These are phyloP conservation scores for Debaryomycetaceae sp. DNA, from an alignment of 1,139 yeast genomes.

Conservation along the genomic window DNA sequence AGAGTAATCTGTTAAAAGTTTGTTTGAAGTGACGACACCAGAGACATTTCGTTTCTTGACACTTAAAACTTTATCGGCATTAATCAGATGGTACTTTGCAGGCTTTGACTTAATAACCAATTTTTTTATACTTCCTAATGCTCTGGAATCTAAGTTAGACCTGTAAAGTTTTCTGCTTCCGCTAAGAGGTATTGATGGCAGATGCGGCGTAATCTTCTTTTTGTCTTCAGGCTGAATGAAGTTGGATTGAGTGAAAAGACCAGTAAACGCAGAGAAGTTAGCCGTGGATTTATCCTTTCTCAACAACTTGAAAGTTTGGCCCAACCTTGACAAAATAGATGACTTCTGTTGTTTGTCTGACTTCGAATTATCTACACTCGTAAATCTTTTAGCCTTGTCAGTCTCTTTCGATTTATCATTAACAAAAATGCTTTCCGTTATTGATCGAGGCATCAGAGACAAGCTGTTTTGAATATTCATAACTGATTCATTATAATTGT, in stretches of 20 bases:
- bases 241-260: slow-evolving; percentile 24
- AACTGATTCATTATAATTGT: slow-evolving; percentile 23
- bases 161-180: slow-evolving; percentile 12
- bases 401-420: slow-evolving; percentile 12
- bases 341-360: slow-evolving; percentile 13
- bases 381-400: slow-evolving; percentile 18
- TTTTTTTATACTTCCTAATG: slow-evolving; percentile 26
- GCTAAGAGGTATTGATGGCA: slow-evolving; percentile 11
- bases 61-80: slow-evolving; percentile 41
- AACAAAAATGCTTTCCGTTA: slow-evolving; percentile 31
- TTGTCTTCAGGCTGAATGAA: slow-evolving; percentile 15
- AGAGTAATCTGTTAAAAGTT: slow-evolving; percentile 12
- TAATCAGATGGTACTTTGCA: slow-evolving; percentile 39
- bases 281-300: slow-evolving; percentile 14
- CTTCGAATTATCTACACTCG: slow-evolving; percentile 9
- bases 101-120: slow-evolving; percentile 43
- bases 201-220: slow-evolving; percentile 9
- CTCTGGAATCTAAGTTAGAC: slow-evolving; percentile 11
- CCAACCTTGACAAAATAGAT: slow-evolving; percentile 33
- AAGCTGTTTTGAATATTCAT: slow-evolving; percentile 11
- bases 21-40: slow-evolving; percentile 15
- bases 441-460: slow-evolving; percentile 32
- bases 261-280: slow-evolving; percentile 12
- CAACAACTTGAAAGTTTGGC: slow-evolving; percentile 37
- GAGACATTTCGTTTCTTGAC: slow-evolving; percentile 31